Evolutionary conservation across 2,329 filamentous ascomycete genomes (phyloP).

Genomic region (Endothia cerciana): DNA sequence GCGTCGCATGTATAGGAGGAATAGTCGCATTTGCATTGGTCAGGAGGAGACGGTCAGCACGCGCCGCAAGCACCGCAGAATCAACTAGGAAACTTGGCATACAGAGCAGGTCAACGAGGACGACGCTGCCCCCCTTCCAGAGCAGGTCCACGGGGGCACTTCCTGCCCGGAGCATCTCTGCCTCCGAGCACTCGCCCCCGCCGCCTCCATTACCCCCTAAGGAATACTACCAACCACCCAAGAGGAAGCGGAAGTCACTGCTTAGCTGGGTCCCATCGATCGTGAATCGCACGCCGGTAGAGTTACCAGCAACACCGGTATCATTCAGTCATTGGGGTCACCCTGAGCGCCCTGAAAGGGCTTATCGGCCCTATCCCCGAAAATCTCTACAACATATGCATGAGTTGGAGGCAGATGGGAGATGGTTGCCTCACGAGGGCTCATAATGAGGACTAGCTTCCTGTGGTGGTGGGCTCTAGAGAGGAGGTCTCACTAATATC

Average conservation of each 20-base stretch:
- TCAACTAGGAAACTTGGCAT: conserved; percentile 9
- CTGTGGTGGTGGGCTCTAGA: background rate
- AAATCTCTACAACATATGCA: conserved; percentile 11
- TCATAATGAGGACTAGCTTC: conserved; percentile 6
- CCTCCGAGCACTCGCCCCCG: conserved; percentile 8
- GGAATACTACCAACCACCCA: conserved; percentile 15
- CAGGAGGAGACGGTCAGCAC: conserved; percentile 15
- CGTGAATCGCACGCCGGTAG: conserved; percentile 24
- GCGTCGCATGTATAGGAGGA: conserved; percentile 17
- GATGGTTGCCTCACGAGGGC: conserved; percentile 23
- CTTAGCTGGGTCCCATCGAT: conserved; percentile 27
- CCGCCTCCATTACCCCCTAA: conserved; percentile 27
- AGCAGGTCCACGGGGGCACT: background rate
- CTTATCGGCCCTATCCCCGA: conserved; percentile 18
- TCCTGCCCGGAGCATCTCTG: background rate
- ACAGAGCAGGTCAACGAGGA: conserved; percentile 11
- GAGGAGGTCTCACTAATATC: conserved; percentile 11
- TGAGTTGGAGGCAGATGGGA: conserved; percentile 26
- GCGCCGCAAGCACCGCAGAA: background rate
- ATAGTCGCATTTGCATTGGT: conserved; percentile 21
- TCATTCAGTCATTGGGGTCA: conserved; percentile 19
- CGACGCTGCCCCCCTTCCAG: background rate
- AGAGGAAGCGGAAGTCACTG: conserved; percentile 25
- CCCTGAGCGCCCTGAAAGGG: conserved; percentile 16
- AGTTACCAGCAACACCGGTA: conserved; percentile 27